Evolutionary conservation across 2,329 filamentous ascomycete species (phyloP).

Genomic region (Tricladium varicosporioides): DNA sequence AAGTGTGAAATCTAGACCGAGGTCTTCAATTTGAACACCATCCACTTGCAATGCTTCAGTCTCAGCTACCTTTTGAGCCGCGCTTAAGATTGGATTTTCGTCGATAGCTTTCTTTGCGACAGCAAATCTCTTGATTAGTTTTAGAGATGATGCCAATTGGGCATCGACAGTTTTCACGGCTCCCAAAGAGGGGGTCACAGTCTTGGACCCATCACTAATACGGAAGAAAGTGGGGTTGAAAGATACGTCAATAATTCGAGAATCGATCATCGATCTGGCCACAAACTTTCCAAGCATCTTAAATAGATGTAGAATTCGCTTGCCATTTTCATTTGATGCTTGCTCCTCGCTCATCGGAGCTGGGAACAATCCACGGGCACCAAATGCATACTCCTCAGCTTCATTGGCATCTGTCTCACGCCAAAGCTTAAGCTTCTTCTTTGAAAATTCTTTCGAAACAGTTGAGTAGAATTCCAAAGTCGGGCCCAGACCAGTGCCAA

Average conservation of each 20-base stretch:
- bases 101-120: slow-evolving; percentile 80
- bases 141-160: slow-evolving; percentile 79
- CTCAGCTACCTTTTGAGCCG: slow-evolving; percentile 68
- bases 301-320: slow-evolving; percentile 84
- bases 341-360: slow-evolving; percentile 83
- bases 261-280: slow-evolving; percentile 96
- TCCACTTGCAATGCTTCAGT: slow-evolving; percentile 71
- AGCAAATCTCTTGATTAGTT: slow-evolving; percentile 83
- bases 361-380: slow-evolving; percentile 83
- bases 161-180: slow-evolving; percentile 88
- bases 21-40: slow-evolving; percentile 76
- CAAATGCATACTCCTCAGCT: slow-evolving; percentile 78
- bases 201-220: slow-evolving; percentile 65
- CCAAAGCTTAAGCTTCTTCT: slow-evolving; percentile 97
- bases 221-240: slow-evolving; percentile 99
- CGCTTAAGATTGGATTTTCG: slow-evolving; percentile 62
- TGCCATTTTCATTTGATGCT: slow-evolving; percentile 71
- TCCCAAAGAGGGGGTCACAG: slow-evolving; percentile 79
- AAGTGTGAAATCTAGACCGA: slow-evolving; percentile 91
- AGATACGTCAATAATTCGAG: slow-evolving; percentile 93
- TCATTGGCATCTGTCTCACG: slow-evolving; percentile 79
- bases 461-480: slow-evolving; percentile 98
- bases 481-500: slow-evolving; percentile 91
- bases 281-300: slow-evolving; percentile 96
- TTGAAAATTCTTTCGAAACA: slow-evolving; percentile 94